Evolutionary conservation across 164 flowering plant genomes (phyloP).

Genomic region (Amborella trichopoda): DNA sequence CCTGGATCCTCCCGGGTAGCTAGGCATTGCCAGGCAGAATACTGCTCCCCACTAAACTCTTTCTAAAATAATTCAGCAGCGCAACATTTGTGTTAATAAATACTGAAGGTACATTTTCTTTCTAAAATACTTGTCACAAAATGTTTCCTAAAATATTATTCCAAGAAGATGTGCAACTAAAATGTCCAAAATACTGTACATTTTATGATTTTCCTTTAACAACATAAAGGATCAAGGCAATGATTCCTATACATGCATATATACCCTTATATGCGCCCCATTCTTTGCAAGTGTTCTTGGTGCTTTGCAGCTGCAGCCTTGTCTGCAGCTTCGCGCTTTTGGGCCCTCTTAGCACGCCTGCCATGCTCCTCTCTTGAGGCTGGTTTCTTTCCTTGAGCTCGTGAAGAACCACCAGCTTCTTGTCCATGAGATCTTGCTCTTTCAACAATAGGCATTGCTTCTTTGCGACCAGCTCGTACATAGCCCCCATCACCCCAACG

Average conservation of each 20-base stretch:
- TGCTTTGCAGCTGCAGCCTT: constrained; percentile 76
- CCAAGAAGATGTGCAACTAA: too few relatives aligned
- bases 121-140: too few relatives aligned
- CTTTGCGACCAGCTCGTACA: constrained; percentile 70
- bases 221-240: background rate
- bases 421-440: constrained; percentile 21
- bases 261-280: constrained; percentile 26
- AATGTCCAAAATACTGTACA: background rate
- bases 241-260: background rate
- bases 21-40: too few relatives aligned
- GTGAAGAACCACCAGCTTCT: constrained; percentile 44
- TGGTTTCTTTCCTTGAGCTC: too few relatives aligned
- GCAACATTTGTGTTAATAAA: too few relatives aligned
- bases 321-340: constrained; percentile 86
- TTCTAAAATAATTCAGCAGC: too few relatives aligned
- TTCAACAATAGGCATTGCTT: constrained; percentile 63
- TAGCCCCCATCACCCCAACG: constrained; percentile 90
- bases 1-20: too few relatives aligned
- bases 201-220: background rate
- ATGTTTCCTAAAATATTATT: too few relatives aligned
- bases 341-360: constrained; percentile 66
- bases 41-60: too few relatives aligned
- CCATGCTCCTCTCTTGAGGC: constrained; percentile 26
- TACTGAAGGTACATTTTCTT: too few relatives aligned
- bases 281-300: constrained; percentile 43